A percentile compares a stretch with the other conserved stretches of the same genome.
phyloP scores from a whole-genome alignment of 2,329 filamentous ascomycete species.

The Alternaria gansuensis region DNA sequence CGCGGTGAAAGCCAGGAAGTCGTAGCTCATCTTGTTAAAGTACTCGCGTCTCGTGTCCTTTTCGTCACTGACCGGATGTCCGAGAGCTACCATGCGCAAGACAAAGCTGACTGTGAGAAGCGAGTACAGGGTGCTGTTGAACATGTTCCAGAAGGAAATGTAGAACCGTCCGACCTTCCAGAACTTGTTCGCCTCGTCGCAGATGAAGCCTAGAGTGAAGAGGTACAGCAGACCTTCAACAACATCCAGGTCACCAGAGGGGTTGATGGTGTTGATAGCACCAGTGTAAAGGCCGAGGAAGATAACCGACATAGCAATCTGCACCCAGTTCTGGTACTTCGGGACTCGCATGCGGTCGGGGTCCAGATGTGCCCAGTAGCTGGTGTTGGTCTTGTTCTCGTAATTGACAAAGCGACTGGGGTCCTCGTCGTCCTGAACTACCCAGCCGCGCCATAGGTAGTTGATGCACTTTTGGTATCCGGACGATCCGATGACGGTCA shows the following conservation, averaged over 20 bases:
- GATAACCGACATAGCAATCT: slow-evolving; percentile 82
- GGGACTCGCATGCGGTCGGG: slow-evolving; percentile 94
- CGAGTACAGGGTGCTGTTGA: slow-evolving; percentile 84
- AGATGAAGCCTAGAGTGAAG: slow-evolving; percentile 90
- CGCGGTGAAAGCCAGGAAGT: slow-evolving; percentile 89
- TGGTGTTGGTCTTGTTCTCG: slow-evolving; percentile 78
- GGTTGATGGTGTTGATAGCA: slow-evolving; percentile 94
- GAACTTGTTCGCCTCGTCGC: slow-evolving; percentile 85
- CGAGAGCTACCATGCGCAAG: slow-evolving; percentile 79
- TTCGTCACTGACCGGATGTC: slow-evolving; percentile 62
- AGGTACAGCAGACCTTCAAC: slow-evolving; percentile 86
- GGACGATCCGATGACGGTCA: slow-evolving; percentile 86
- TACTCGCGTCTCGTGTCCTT: slow-evolving; percentile 58
- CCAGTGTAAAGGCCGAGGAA: slow-evolving; percentile 87
- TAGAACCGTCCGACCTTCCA: slow-evolving; percentile 95
- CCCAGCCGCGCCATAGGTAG: slow-evolving; percentile 94
- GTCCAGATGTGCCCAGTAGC: slow-evolving; percentile 83
- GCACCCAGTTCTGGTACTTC: slow-evolving; percentile 88
- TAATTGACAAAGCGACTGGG: slow-evolving; percentile 90
- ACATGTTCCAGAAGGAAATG: slow-evolving; percentile 95
- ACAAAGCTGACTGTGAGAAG: slow-evolving; percentile 81
- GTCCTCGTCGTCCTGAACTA: slow-evolving; percentile 94
- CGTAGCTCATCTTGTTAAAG: slow-evolving; percentile 87
- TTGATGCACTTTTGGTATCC: slow-evolving; percentile 96
- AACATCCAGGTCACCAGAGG: slow-evolving; percentile 79